Evolutionary conservation across 2,329 filamentous ascomycete genomes (phyloP).

Genomic region (Blumeria graminis): DNA sequence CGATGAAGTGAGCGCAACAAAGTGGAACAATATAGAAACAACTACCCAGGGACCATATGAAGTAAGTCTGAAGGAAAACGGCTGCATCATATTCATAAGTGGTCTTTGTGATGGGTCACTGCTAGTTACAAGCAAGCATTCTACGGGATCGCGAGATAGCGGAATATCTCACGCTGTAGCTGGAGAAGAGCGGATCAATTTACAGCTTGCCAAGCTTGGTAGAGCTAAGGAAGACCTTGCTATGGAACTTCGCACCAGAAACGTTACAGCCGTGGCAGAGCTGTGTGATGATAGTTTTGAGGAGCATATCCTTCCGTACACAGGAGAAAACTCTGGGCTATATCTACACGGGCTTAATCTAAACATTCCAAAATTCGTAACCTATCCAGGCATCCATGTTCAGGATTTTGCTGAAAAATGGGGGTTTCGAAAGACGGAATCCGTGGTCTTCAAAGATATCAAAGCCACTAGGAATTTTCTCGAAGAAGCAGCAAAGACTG

Average conservation of each 20-base stretch:
- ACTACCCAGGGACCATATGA: conserved; percentile 77
- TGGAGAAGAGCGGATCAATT: conserved; percentile 61
- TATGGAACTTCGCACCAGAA: conserved; percentile 47
- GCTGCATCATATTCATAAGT: conserved; percentile 98
- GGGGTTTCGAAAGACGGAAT: conserved; percentile 80
- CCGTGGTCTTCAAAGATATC: conserved; percentile 53
- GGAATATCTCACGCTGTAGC: conserved; percentile 60
- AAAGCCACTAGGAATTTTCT: conserved; percentile 55
- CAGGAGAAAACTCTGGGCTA: conserved; percentile 57
- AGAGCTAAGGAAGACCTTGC: conserved; percentile 63
- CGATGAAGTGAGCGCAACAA: conserved; percentile 55
- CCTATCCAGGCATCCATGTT: conserved; percentile 60
- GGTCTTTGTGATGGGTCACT: conserved; percentile 74
- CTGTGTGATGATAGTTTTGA: conserved; percentile 92
- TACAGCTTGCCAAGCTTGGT: conserved; percentile 52
- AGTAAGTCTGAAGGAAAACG: conserved; percentile 91
- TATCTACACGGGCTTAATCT: conserved; percentile 93
- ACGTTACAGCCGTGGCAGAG: conserved; percentile 85
- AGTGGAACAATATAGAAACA: conserved; percentile 54
- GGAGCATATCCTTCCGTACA: conserved; percentile 86
- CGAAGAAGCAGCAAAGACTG: conserved; percentile 65
- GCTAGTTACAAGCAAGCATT: conserved; percentile 97
- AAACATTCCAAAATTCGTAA: conserved; percentile 79
- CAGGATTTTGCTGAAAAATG: conserved; percentile 75
- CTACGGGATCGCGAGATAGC: conserved; percentile 50